phyloP scores from a whole-genome alignment of 345 rosid genomes.

The Hevea brasiliensis region DNA sequence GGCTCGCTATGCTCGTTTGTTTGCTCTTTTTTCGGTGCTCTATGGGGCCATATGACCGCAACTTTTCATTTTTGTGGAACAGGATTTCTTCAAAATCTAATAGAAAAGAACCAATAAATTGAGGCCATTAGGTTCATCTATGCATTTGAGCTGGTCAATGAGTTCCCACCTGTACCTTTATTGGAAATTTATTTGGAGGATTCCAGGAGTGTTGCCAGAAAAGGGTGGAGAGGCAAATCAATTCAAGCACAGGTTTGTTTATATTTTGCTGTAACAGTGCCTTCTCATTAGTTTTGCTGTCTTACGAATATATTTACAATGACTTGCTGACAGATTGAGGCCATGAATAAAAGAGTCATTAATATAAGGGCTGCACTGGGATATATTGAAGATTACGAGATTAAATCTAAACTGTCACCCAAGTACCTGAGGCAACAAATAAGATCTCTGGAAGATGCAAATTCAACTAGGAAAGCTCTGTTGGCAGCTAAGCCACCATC shows the following conservation, averaged over 20 bases:
- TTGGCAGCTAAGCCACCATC: too few species aligned
- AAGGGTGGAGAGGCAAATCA: neutral
- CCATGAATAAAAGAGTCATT: conserved; percentile 18
- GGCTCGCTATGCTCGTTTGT: too few species aligned
- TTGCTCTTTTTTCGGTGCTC: neutral
- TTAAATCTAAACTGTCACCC: conserved; percentile 6
- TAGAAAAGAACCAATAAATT: conserved; percentile 19
- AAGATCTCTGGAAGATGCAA: too few species aligned
- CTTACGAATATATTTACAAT: too few species aligned
- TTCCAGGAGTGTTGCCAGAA: neutral
- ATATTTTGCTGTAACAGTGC: neutral
- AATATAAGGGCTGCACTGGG: conserved; percentile 10
- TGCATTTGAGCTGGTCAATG: conserved; percentile 32
- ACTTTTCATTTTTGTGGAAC: conserved; percentile 13
- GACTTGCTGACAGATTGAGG: conserved; percentile 26
- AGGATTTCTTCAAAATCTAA: conserved; percentile 38
- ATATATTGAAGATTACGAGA: conserved; percentile 29
- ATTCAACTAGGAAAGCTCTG: too few species aligned
- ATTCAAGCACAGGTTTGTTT: conserved; percentile 28
- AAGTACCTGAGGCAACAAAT: conserved; percentile 7
- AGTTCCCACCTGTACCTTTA: conserved; percentile 27
- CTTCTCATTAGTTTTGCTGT: neutral
- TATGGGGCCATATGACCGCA: neutral
- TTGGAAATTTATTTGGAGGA: conserved; percentile 19
- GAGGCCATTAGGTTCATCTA: conserved; percentile 36